Evolutionary conservation across 306 rosid species (phyloP), one percentile per base, ranked within the genome.

Genomic region (peach (Prunus persica)): DNA sequence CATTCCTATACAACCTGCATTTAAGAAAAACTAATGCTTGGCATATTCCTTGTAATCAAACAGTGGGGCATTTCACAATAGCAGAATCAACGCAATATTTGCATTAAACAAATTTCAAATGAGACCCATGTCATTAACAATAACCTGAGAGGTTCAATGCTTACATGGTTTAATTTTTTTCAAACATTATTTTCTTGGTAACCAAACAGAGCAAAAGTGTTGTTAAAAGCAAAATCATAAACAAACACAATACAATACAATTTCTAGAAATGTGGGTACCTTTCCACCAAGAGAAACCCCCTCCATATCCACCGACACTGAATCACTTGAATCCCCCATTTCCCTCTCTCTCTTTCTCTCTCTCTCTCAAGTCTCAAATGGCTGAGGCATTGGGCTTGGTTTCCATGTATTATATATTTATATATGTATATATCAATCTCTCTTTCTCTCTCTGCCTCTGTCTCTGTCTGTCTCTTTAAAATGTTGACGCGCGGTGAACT

Each of bases 261-360:
- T 19, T 38, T 4, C 11, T 47, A 76, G 62, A 27, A 55, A 60
- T n/a, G 81, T 8, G 43, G 19, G 58, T 88, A 93, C 98, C 97
- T 84, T 92, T 38, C 90, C 92, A 12, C 87, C 85, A 49, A 86
- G 87, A 84, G 93, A 86, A 73, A 87, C 67, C 55, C 94, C 86
- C 18, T 95, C 97, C 79, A 95, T 88, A 81, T 95, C 97, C 56
- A 95, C 86, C 74, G 96, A 92, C 76, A 89, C 96, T 1, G 97
- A 95, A 80, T 95, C 97, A 87, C 86, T 86, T 7, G 97, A 88
- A 80, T 93, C 97, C 72, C 81, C 84, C 96, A 87, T 88, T 67
- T 76, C 78, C 50, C 61, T 16, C 70, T 54, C 50, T 58, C 34
- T 24, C 64, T n/a, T 12, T 54, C 24, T 19, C 72, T 56, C 65